Base-by-base conservation (phyloP, 2,329 filamentous ascomycete genomes). In the Arthroderma uncinatum region DNA sequence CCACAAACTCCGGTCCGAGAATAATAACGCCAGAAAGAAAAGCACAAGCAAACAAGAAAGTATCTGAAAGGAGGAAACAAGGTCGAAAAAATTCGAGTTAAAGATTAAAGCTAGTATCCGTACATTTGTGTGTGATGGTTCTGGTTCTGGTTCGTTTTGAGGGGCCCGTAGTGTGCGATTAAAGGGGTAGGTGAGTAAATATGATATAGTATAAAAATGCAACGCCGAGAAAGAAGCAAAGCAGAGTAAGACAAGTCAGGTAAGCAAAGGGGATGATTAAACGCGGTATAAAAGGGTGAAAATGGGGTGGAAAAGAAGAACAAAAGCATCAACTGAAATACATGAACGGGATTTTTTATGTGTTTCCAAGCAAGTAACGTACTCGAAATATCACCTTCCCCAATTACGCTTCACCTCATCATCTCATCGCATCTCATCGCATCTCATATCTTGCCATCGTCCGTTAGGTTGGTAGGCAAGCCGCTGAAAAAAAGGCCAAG, bases 31-130 rank as follows among this genome's bases (percentile, higher is more conserved):
- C 21, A 53, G 56, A 42, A 50, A 54, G 36, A 59, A 58, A 61
- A 58, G 48, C 44, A 56, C n/a, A n/a, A n/a, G n/a, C n/a, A n/a
- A n/a, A n/a, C n/a, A 28, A 47, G 57, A 58, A 53, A 19, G 57
- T 50, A 30, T 56, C 14, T 36, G 6, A 54, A 58, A 25, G 39
- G 42, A 56, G 10, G 48, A 40, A 42, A 55, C 53, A 19, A 50
- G 19, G 36, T 58, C 40, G 53, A 47, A 5, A 54, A 37, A 55
- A 21, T 28, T 48, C 21, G 12, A 48, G 34, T 34, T 56, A 48
- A 55, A 56, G 23, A 48, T 48, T 48, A 48, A 48, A 34, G 25
- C 42, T 48, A 48, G 42, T 48, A 48, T 48, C 21, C 42, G 42
- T 48, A 48, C 42, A 48, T 48, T 28, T 48, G 42, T 16, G n/a